Percentiles rank a stretch among this genome's conserved stretches.
These are phyloP conservation scores for Lactarius pseudohatsudake DNA, from an alignment of 768 basidiomycete species.

Conservation along the genomic window DNA sequence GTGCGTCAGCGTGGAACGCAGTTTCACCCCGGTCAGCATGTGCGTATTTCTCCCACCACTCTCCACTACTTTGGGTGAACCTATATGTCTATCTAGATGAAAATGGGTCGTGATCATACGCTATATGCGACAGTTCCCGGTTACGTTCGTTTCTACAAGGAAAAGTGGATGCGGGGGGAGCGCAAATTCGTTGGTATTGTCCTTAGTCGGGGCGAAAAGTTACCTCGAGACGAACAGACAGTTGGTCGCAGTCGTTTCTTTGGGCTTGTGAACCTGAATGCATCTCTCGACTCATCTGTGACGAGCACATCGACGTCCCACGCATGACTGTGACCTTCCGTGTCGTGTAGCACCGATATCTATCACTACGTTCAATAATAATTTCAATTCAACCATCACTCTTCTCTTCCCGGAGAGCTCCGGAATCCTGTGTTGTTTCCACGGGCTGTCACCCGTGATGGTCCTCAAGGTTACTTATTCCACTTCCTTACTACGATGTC, in stretches of 20 bases:
- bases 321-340: background rate
- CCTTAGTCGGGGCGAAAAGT: constrained; percentile 73
- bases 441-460: background rate
- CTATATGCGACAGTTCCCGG: constrained; percentile 89
- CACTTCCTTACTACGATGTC: constrained; percentile 26
- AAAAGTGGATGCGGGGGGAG: constrained; percentile 69
- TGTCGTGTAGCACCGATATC: constrained; percentile 1
- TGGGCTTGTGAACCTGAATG: constrained; percentile 67
- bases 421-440: background rate
- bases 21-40: constrained; percentile 94
- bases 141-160: constrained; percentile 91
- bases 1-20: constrained; percentile 90
- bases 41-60: constrained; percentile 36
- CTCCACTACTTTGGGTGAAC: constrained; percentile 12
- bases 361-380: background rate
- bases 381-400: background rate
- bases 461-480: constrained; percentile 2
- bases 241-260: constrained; percentile 85
- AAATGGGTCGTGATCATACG: constrained; percentile 92
- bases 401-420: background rate
- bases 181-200: constrained; percentile 85
- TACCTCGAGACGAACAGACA: constrained; percentile 76
- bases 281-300: constrained; percentile 21
- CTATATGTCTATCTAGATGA: constrained; percentile 54
- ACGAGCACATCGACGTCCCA: constrained; percentile 7